Evolutionary conservation across 2,329 filamentous ascomycete species (phyloP).

Genomic region (Tolypocladium endophyticum): DNA sequence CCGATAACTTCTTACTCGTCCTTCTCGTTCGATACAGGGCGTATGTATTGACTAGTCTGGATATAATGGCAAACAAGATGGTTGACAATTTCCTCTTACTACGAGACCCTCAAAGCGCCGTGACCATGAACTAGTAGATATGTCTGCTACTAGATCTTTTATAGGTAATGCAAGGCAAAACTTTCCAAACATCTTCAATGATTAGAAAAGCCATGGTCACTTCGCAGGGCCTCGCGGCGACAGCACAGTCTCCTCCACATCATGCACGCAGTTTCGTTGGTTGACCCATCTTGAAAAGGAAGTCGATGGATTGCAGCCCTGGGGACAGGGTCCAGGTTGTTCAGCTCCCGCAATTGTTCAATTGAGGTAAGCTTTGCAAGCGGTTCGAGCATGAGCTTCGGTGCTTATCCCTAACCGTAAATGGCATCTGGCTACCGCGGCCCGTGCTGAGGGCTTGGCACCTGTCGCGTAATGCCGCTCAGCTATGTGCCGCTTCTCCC

Average conservation of each 20-base stretch:
- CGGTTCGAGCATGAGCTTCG: background rate
- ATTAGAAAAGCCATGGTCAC: no score
- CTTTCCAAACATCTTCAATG: no score
- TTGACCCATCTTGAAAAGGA: background rate
- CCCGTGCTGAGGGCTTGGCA: background rate
- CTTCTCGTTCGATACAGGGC: no score
- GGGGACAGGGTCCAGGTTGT: background rate
- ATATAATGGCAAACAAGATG: no score
- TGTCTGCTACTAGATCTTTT: no score
- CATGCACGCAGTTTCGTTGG: background rate
- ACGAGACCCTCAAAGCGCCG: no score
- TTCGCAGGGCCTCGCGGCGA: no score
- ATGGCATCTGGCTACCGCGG: background rate
- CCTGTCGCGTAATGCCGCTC: background rate
- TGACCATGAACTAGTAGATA: no score
- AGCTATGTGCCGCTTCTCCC: background rate
- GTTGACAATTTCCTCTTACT: no score
- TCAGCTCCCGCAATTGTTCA: background rate
- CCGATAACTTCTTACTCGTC: no score
- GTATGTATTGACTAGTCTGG: no score
- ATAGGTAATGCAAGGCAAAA: no score
- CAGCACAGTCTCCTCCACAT: background rate
- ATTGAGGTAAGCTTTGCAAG: background rate
- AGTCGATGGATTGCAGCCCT: background rate
- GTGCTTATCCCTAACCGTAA: background rate